phyloP scores from a whole-genome alignment of 352 stramenopile species.

The Peronosclerospora sorghi region DNA sequence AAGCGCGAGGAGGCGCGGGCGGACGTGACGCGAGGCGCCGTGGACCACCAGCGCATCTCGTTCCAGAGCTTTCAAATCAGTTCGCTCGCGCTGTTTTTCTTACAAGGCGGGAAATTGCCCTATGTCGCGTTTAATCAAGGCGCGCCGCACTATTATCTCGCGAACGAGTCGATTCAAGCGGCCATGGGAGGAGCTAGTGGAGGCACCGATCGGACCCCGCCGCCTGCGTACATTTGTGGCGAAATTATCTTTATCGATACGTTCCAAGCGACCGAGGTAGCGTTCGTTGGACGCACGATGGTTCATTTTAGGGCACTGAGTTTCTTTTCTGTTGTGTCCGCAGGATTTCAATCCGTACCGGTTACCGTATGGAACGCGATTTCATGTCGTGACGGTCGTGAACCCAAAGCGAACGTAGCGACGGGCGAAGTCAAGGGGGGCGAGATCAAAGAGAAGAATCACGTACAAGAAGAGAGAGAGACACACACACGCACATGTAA shows the following conservation, averaged over 20 bases:
- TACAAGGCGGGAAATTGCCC: conserved; percentile 58
- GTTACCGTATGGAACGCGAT: conserved; percentile 59
- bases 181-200: conserved; percentile 43
- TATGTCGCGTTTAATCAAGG: conserved; percentile 81
- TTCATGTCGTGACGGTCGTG: conserved; percentile 68
- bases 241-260: conserved; percentile 82
- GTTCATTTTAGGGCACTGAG: conserved; percentile 4
- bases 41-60: conserved; percentile 59
- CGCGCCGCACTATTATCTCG: conserved; percentile 66
- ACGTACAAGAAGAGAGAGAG: too few species aligned
- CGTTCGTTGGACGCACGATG: conserved; percentile 1
- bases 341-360: conserved; percentile 81
- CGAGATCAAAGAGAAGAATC: too few species aligned
- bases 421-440: too few species aligned
- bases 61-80: conserved; percentile 78
- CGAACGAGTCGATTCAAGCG: conserved; percentile 69
- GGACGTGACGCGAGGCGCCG: conserved; percentile 8
- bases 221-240: conserved; percentile 64
- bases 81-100: conserved; percentile 67
- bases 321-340: not conserved
- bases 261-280: conserved; percentile 71
- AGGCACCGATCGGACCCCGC: conserved; percentile 39
- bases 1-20: too few species aligned
- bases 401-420: conserved; percentile 61
- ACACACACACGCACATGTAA: too few species aligned